These are phyloP conservation scores for Sarocladium brachiariae DNA, from an alignment of 2,329 filamentous ascomycete species.

Conservation along the genomic window DNA sequence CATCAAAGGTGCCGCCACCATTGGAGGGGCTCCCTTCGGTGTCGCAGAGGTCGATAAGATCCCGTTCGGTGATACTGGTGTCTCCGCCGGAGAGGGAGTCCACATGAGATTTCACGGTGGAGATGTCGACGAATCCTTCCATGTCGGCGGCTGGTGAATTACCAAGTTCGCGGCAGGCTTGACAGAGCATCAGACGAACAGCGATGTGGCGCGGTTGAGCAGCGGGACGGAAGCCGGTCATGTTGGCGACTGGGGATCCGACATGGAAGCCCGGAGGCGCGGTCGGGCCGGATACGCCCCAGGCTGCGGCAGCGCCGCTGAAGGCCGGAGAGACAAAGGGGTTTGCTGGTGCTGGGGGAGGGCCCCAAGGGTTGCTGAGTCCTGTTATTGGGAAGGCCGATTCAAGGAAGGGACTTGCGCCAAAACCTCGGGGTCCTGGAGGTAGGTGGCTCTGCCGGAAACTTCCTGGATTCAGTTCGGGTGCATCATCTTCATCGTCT, in stretches of 20 bases:
- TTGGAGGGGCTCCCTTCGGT: constrained; percentile 83
- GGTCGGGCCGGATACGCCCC: background rate
- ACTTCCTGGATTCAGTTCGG: constrained; percentile 24
- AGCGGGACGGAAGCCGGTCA: constrained; percentile 23
- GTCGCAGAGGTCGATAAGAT: constrained; percentile 80
- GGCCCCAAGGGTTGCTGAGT: constrained; percentile 34
- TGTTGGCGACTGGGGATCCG: constrained; percentile 22
- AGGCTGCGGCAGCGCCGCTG: constrained; percentile 13
- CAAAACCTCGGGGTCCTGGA: constrained; percentile 42
- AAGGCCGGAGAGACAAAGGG: constrained; percentile 43
- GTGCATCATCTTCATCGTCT: constrained; percentile 55
- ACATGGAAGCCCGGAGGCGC: constrained; percentile 26
- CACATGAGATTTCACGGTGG: constrained; percentile 58
- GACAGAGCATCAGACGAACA: constrained; percentile 68
- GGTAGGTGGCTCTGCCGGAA: constrained; percentile 38
- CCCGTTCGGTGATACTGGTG: constrained; percentile 39
- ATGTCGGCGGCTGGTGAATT: constrained; percentile 30
- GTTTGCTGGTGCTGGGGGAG: constrained; percentile 21
- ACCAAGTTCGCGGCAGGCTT: constrained; percentile 62
- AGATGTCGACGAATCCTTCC: constrained; percentile 65
- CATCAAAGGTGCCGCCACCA: constrained; percentile 81
- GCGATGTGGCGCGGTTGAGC: constrained; percentile 59
- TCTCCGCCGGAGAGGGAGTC: constrained; percentile 44
- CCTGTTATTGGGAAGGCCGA: constrained; percentile 27
- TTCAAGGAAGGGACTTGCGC: constrained; percentile 35